Base-by-base conservation (phyloP, 805 yeast species). In the Starmerella floris region DNA sequence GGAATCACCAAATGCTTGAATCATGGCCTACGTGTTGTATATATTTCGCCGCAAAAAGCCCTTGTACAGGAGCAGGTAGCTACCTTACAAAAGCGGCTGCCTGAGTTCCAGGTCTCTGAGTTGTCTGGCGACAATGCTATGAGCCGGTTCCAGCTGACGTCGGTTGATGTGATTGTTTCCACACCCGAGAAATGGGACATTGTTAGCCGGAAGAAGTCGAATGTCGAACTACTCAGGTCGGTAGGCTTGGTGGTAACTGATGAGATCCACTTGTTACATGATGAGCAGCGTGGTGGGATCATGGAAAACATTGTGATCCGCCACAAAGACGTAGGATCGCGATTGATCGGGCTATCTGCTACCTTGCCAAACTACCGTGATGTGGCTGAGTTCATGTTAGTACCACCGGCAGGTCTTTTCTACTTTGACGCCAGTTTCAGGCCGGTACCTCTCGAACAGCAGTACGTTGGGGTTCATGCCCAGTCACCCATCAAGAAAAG, bases 131-230 rank as follows among this genome's bases (percentile, higher is more conserved):
- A 88, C 54, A 73, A 84, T 9, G 74, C 77, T 40, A 62, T 88
- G 45, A 76, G 85, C 2, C 77, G 74, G 52, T 76, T 73, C 47
- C 93, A 88, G 58, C 77, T 88, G 25, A 61, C 70, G 2, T 77
- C 77, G 35, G 80, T 95, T 0, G 95, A 88, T 53, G 62, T 88
- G 4, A 64, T 88, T 38, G 93, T 88, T 1, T 83, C 95, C 0
- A 88, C 98, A 0, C 97, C 97, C 0, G 98, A 91, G 57, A 88
- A 87, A 56, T 88, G 97, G 97, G 97, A 91, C 63, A 83, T 91
- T 19, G 78, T 87, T 15, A 87, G 95, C 0, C 71, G 98, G 63
- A 88, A 88, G 28, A 69, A 70, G 34, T 67, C 75, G 19, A 88
- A 82, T 46, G 65, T 74, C 2, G 72, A 79, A 21, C 79, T 77